phyloP scores from a whole-genome alignment of 2,329 filamentous ascomycete genomes.

The Fusarium sp. region DNA sequence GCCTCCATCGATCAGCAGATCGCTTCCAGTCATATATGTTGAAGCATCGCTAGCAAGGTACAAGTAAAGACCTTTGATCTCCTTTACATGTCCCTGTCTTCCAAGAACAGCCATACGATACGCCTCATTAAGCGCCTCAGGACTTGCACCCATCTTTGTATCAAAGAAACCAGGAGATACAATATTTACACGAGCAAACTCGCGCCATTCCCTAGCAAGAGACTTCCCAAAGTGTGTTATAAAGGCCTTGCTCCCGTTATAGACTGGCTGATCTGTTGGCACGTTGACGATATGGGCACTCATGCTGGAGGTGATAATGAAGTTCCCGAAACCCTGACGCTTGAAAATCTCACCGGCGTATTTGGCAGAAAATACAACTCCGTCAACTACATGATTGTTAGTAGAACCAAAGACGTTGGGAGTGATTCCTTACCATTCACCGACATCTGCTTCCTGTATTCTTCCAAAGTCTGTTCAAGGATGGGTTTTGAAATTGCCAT shows the following conservation, averaged over 20 bases:
- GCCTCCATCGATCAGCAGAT: slow-evolving; percentile 29
- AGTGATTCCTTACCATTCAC: slow-evolving; percentile 57
- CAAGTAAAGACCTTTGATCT: slow-evolving; percentile 69
- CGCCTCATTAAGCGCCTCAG: slow-evolving; percentile 55
- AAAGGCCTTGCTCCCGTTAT: slow-evolving; percentile 64
- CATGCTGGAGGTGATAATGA: slow-evolving; percentile 63
- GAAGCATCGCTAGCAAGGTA: slow-evolving; percentile 61
- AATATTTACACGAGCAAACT: slow-evolving; percentile 65
- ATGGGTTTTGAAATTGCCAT: slow-evolving; percentile 61
- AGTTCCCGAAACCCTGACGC: slow-evolving; percentile 54
- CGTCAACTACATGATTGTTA: slow-evolving; percentile 53
- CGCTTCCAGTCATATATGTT: slow-evolving; percentile 33
- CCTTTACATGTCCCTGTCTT: slow-evolving; percentile 70
- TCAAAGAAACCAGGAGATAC: slow-evolving; percentile 60
- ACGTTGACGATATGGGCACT: slow-evolving; percentile 60
- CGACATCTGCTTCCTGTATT: slow-evolving; percentile 60
- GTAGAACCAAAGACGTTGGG: not conserved
- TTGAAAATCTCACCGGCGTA: slow-evolving; percentile 55
- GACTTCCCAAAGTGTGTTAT: slow-evolving; percentile 64
- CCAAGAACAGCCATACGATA: slow-evolving; percentile 61
- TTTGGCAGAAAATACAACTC: slow-evolving; percentile 56
- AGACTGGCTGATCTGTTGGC: slow-evolving; percentile 62
- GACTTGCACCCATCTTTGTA: slow-evolving; percentile 60
- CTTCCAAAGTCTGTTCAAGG: slow-evolving; percentile 60
- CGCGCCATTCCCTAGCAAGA: slow-evolving; percentile 63